Base-by-base conservation (phyloP, 2,329 filamentous ascomycete species). In the Pezizomycotina sp. region DNA sequence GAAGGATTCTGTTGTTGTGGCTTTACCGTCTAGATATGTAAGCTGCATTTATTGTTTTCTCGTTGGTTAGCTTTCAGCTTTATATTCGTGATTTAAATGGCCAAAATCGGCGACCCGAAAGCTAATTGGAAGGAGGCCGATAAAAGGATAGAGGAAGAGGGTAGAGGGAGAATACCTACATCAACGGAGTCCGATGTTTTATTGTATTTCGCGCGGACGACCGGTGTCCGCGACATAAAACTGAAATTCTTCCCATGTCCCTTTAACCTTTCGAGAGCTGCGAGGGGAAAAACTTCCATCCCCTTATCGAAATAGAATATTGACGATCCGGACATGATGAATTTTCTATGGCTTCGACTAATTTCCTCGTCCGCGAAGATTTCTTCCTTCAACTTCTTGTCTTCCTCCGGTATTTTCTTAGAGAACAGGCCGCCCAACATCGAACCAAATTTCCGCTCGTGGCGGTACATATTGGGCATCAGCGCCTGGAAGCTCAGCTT, bases 401-500 rank as follows among this genome's bases (percentile, higher is more conserved):
- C 36, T 12, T 56, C 55, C n/a, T 56, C 50, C 2, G 47, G 19
- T 19, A 42, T 32, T 36, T 38, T 41, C 28, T 47, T 47, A 29
- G 48, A 50, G 3, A 57, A 48, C 35, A 53, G 28, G 8, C 55
- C 52, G 2, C 45, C 42, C 6, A 56, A 31, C 9, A 68, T 43
- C 24, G 57, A 56, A 6, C 61, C 62, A 27, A 56, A 53, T n/a
- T 52, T 42, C 5, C 47, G 53, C 32, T 53, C 51, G n/a, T 24
- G 25, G 13, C 42, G 38, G 41, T 50, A 52, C 12, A 47, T 16
- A 6, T 34, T 34, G 5, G 48, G 49, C 13, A 51, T 42, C 6
- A 51, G 31, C 6, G 48, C 41, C 48, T 71, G 71, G 30, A 71
- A 71, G 56, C 83, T 92, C 32, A 95, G 62, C 53, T 76, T 67